Percentiles rank a stretch among this genome's conserved stretches.
phyloP scores from a whole-genome alignment of 1,284 basidiomycete genomes.

The Polyporus tsugae region DNA sequence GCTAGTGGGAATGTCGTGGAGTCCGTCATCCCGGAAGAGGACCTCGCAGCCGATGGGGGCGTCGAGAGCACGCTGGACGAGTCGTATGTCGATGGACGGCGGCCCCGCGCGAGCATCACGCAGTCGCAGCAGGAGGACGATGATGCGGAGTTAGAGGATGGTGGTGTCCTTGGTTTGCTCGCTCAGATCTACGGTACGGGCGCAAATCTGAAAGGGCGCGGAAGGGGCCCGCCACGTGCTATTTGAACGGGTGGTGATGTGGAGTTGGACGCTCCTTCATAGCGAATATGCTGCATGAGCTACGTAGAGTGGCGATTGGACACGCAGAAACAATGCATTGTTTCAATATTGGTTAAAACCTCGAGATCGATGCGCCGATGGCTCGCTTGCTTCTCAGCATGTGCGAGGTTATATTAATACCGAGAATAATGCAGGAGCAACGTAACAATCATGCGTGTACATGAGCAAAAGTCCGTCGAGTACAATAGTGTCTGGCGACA shows the following conservation, averaged over 20 bases:
- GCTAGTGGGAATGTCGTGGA: slow-evolving; percentile 20
- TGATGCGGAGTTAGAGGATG: slow-evolving; percentile 61
- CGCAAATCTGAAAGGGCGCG: slow-evolving; percentile 47
- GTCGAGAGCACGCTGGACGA: slow-evolving; percentile 69
- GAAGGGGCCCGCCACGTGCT: slow-evolving; percentile 54
- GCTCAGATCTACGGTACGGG: slow-evolving; percentile 80
- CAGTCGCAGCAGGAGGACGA: slow-evolving; percentile 66
- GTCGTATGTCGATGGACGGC: slow-evolving; percentile 68
- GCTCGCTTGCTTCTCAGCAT: background rate
- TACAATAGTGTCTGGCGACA: background rate
- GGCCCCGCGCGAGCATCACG: slow-evolving; percentile 48
- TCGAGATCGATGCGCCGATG: background rate
- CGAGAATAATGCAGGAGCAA: background rate
- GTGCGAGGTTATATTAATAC: background rate
- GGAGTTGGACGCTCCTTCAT: background rate
- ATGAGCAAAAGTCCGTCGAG: background rate
- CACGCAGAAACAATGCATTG: background rate
- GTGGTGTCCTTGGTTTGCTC: slow-evolving; percentile 77
- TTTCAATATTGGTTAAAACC: background rate
- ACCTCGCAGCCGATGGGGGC: slow-evolving; percentile 59
- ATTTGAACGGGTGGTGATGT: slow-evolving; percentile 39
- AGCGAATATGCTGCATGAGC: background rate
- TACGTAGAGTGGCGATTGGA: background rate
- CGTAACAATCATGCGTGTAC: background rate
- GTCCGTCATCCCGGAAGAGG: slow-evolving; percentile 51